phyloP scores from a whole-genome alignment of 352 stramenopile species.

The Phytophthora chlamydospora region DNA sequence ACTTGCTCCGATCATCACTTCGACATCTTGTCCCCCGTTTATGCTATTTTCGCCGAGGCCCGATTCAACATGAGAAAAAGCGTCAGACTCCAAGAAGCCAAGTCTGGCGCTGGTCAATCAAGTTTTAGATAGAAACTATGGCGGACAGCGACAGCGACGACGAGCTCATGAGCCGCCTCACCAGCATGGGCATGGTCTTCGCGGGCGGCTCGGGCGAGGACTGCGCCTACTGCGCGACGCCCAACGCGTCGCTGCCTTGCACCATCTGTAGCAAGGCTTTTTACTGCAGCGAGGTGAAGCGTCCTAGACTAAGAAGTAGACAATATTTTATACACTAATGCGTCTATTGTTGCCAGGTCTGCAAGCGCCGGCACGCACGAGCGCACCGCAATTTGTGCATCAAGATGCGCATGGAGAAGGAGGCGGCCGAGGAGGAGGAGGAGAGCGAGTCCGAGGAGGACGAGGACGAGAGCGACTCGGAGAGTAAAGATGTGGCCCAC shows the following conservation, averaged over 20 bases:
- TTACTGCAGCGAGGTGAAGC: slow-evolving; percentile 76
- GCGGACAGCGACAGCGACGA: slow-evolving; percentile 88
- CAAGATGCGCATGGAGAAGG: slow-evolving; percentile 63
- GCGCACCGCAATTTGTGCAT: slow-evolving; percentile 80
- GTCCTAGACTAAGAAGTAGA: neutral
- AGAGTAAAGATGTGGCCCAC: slow-evolving; percentile 58
- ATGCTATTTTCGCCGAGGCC: slow-evolving; percentile 16
- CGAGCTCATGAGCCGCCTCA: slow-evolving; percentile 83
- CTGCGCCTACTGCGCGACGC: slow-evolving; percentile 75
- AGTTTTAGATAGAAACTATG: slow-evolving; percentile 26
- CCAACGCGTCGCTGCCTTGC: slow-evolving; percentile 61
- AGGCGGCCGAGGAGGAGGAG: slow-evolving; percentile 59
- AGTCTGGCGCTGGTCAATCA: slow-evolving; percentile 15
- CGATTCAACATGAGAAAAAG: slow-evolving; percentile 26
- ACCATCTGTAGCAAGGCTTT: slow-evolving; percentile 68
- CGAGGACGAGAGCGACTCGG: slow-evolving; percentile 73
- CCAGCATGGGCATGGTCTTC: slow-evolving; percentile 44
- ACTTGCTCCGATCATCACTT: no score
- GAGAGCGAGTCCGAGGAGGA: slow-evolving; percentile 52
- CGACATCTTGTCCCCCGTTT: slow-evolving; percentile 10
- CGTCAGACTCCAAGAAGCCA: slow-evolving; percentile 28
- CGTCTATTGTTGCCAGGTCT: slow-evolving; percentile 42
- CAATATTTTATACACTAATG: slow-evolving; percentile 1
- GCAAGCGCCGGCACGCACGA: slow-evolving; percentile 73
- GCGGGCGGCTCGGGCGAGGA: slow-evolving; percentile 44